Evolutionary conservation across 1,284 basidiomycete genomes (phyloP).

Genomic region (Coniophora puteana): DNA sequence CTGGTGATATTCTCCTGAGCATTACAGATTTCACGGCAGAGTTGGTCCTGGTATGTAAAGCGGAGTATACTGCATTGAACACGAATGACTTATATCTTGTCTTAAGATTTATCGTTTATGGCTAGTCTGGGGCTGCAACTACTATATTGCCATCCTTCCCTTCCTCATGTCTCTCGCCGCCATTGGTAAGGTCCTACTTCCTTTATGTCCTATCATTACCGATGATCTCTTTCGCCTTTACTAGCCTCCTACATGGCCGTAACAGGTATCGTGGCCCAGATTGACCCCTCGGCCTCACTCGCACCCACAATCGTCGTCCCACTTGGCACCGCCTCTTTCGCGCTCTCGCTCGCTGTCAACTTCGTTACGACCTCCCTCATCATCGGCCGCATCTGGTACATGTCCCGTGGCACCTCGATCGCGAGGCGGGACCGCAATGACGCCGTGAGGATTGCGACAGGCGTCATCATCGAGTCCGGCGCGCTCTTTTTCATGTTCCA

Average conservation of each 20-base stretch:
- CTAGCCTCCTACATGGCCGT: slow-evolving; percentile 25
- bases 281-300: slow-evolving; percentile 20
- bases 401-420: slow-evolving; percentile 18
- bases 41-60: too few species aligned
- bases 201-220: slow-evolving; percentile 1
- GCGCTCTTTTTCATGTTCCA: slow-evolving; percentile 36
- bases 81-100: too few species aligned
- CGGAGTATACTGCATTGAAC: too few species aligned
- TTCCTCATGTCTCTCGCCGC: slow-evolving; percentile 27
- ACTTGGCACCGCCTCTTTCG: slow-evolving; percentile 28
- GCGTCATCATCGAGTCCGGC: slow-evolving; percentile 38
- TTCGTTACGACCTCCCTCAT: slow-evolving; percentile 36
- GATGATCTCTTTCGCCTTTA: not conserved
- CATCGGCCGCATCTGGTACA: slow-evolving; percentile 31
- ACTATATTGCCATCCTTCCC: slow-evolving; percentile 28
- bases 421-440: not conserved
- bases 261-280: slow-evolving; percentile 19
- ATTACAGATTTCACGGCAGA: slow-evolving; percentile 35
- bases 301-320: slow-evolving; percentile 28
- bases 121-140: slow-evolving; percentile 30
- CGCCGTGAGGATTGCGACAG: slow-evolving; percentile 19
- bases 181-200: slow-evolving; percentile 23
- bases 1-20: slow-evolving; percentile 31
- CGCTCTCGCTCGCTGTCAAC: slow-evolving; percentile 36
- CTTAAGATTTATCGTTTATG: slow-evolving; percentile 40